phyloP scores from a whole-genome alignment of 257 asterid species.

The Fraxinus quadrangulata region DNA sequence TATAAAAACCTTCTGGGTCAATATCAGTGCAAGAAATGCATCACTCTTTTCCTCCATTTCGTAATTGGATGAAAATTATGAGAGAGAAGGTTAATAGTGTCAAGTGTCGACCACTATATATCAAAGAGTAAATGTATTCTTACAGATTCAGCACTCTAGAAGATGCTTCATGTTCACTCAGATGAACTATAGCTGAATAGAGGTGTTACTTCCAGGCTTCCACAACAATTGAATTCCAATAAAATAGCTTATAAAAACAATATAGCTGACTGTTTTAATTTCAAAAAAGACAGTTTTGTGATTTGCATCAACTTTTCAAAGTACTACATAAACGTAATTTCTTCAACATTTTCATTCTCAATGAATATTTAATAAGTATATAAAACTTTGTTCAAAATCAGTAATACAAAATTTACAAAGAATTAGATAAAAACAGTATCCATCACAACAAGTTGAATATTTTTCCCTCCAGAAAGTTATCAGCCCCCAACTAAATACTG shows the following conservation, averaged over 20 bases:
- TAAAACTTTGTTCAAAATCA: not conserved
- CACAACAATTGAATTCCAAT: no score
- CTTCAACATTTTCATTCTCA: not conserved
- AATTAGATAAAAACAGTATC: not conserved
- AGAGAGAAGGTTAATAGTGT: not conserved
- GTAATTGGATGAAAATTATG: not conserved
- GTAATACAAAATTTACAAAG: not conserved
- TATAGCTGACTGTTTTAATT: not conserved
- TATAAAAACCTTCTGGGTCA: not conserved
- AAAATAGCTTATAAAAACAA: not conserved
- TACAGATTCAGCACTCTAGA: not conserved
- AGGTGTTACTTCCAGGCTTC: no score
- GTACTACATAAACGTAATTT: not conserved
- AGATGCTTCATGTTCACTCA: not conserved
- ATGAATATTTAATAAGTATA: not conserved
- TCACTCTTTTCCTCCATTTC: not conserved
- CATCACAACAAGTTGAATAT: not conserved
- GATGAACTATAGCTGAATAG: not conserved
- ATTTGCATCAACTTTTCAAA: not conserved
- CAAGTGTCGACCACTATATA: not conserved
- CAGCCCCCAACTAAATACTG: slow-evolving; percentile 1
- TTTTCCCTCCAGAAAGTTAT: not conserved
- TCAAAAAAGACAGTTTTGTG: not conserved
- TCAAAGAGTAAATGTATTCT: not conserved
- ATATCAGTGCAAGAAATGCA: not conserved